Evolutionary conservation across 2,329 filamentous ascomycete genomes (phyloP).

Genomic region (Pseudocercospora vitis): DNA sequence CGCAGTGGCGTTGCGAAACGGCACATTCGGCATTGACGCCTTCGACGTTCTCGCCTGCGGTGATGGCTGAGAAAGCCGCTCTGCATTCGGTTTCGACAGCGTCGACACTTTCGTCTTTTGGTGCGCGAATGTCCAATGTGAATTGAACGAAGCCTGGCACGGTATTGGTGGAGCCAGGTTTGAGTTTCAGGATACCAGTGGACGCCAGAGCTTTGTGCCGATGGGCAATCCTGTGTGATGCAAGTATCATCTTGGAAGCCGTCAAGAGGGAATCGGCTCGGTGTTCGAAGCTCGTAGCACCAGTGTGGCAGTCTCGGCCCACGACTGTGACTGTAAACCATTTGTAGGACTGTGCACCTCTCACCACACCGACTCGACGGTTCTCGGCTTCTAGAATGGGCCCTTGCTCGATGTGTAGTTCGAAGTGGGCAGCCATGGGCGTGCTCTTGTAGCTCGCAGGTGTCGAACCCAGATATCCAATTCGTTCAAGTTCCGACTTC

Average conservation of each 20-base stretch:
- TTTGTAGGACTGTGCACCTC: constrained; percentile 71
- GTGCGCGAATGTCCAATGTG: constrained; percentile 66
- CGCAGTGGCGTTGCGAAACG: constrained; percentile 45
- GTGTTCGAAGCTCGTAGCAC: constrained; percentile 67
- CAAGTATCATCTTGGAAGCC: constrained; percentile 66
- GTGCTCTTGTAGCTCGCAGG: constrained; percentile 59
- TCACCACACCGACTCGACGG: constrained; percentile 68
- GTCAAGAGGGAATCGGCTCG: constrained; percentile 68
- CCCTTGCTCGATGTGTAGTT: constrained; percentile 83
- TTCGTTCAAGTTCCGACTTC: constrained; percentile 68
- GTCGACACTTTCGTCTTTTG: constrained; percentile 56
- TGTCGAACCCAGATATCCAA: constrained; percentile 65
- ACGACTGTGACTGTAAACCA: constrained; percentile 69
- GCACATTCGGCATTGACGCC: constrained; percentile 47
- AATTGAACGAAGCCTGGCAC: constrained; percentile 68
- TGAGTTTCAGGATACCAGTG: constrained; percentile 67
- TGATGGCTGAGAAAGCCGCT: constrained; percentile 60
- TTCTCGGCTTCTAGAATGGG: constrained; percentile 67
- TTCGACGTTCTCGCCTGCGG: constrained; percentile 56
- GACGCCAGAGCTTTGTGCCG: constrained; percentile 62
- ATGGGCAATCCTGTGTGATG: constrained; percentile 63
- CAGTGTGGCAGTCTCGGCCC: constrained; percentile 71
- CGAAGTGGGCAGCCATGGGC: constrained; percentile 75
- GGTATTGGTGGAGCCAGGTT: constrained; percentile 71
- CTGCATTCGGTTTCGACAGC: constrained; percentile 59